These are phyloP conservation scores for Ustilago lituana DNA, from an alignment of 1,284 basidiomycete species.

Conservation along the genomic window DNA sequence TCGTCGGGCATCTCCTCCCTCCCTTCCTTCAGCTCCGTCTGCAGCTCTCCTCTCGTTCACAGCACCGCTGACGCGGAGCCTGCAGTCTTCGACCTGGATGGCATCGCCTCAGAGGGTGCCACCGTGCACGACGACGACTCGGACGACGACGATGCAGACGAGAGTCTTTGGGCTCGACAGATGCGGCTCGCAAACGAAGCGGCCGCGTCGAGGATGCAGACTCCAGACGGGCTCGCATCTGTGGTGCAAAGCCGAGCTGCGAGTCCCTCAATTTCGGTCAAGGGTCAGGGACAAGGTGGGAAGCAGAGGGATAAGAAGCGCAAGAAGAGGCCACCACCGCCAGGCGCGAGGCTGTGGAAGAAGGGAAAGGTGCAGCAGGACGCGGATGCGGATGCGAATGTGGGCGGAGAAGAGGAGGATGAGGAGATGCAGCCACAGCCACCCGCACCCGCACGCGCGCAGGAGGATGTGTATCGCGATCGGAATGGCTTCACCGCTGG, in stretches of 20 bases:
- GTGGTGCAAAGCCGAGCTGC: constrained; percentile 16
- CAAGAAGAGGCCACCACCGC: constrained; percentile 40
- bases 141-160: constrained; percentile 30
- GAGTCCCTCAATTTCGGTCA: constrained; percentile 13
- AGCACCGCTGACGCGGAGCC: constrained; percentile 17
- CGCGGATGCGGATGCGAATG: too few species aligned
- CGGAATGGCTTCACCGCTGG: too few species aligned
- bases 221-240: constrained; percentile 5
- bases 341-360: constrained; percentile 44
- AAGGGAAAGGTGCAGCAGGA: constrained; percentile 42
- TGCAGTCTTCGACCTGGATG: constrained; percentile 12
- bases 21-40: constrained; percentile 42
- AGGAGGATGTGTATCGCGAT: too few species aligned
- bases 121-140: constrained; percentile 11
- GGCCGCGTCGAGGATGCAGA: constrained; percentile 8
- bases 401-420: constrained; percentile 3
- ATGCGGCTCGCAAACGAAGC: constrained; percentile 24
- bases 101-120: constrained; percentile 8
- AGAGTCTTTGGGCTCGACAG: constrained; percentile 39
- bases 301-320: constrained; percentile 18
- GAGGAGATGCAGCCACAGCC: background rate
- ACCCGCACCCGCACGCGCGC: too few species aligned
- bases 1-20: constrained; percentile 38
- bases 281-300: background rate
- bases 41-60: constrained; percentile 23